Base-by-base conservation (phyloP, 2,329 filamentous ascomycete genomes). In the Monosporascus ibericus region DNA sequence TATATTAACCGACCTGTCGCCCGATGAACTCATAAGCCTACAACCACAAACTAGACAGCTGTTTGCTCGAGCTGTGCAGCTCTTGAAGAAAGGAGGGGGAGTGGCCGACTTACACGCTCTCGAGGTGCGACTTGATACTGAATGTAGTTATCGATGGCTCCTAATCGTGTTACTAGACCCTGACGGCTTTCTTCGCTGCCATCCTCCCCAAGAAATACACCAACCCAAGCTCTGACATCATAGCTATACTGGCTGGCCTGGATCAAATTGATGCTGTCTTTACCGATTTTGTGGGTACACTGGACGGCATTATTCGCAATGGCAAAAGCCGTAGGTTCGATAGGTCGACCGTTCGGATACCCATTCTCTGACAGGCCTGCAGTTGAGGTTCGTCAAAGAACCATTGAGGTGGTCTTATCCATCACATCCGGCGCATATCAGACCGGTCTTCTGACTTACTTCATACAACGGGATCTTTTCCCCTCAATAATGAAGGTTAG, bases 341-440 rank as follows among this genome's bases (percentile, higher is more conserved):
- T 20, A 7, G 30, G 7, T 40, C 47, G 20, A 7, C 46, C 27
- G 38, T 46, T 37, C 8, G 24, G 22, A 38, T n/a, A 5, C 22
- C 18, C 47, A 44, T 47, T 38, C 44, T 42, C 37, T 27, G 38
- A 49, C 47, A 49, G 40, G 6, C 39, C 55, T 71, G 59, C 60
- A 92, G 87, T 88, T 64, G 81, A 87, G 39, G 67, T 94, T 49
- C 85, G 92, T 52, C 80, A 85, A 59, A 91, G 89, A 66, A 92
- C 92, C 7, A 81, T 96, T 30, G 80, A 88, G 61, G 86, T 90
- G 44, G 85, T 92, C 7, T 79, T 96, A 53, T 87, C 91, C 15
- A 85, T 96, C 52, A 88, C 90, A 6, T 90, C 92, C 9, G 92
- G 92, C n/a, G 92, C 92, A 52, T 97, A 96, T 69, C 91, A 95